phyloP scores from a whole-genome alignment of 176 grass and related monocot species.

The Eremochloa ophiuroides region DNA sequence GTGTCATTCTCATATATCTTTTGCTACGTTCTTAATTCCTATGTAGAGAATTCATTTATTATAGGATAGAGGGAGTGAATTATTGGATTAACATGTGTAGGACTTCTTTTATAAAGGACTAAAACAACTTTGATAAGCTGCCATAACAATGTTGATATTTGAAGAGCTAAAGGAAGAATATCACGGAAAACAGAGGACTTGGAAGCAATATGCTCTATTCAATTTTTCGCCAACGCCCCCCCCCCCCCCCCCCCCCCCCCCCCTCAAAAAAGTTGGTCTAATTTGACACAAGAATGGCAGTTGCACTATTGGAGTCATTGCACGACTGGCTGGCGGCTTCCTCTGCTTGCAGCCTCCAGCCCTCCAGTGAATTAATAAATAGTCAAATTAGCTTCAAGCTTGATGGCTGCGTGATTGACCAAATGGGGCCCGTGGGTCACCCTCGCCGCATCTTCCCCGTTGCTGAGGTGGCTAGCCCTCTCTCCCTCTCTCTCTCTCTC shows the following conservation, averaged over 20 bases:
- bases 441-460: neutral
- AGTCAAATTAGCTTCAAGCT: neutral
- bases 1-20: too few species aligned
- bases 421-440: neutral
- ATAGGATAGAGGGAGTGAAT: too few species aligned
- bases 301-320: slow-evolving; percentile 5
- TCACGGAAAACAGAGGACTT: neutral
- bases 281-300: neutral
- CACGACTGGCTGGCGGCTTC: neutral
- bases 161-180: neutral
- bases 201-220: neutral
- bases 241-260: too few species aligned
- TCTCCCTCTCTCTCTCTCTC: too few species aligned
- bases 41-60: too few species aligned
- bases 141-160: neutral
- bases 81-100: too few species aligned
- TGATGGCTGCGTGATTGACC: slow-evolving; percentile 33
- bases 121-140: neutral
- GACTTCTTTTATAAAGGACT: neutral
- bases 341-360: neutral
- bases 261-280: neutral
- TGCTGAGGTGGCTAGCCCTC: neutral
- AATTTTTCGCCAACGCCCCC: neutral
- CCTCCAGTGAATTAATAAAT: neutral
- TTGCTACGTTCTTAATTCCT: too few species aligned